phyloP scores from a whole-genome alignment of 495 filamentous ascomycete genomes.

The Penicillium bovifimosum region DNA sequence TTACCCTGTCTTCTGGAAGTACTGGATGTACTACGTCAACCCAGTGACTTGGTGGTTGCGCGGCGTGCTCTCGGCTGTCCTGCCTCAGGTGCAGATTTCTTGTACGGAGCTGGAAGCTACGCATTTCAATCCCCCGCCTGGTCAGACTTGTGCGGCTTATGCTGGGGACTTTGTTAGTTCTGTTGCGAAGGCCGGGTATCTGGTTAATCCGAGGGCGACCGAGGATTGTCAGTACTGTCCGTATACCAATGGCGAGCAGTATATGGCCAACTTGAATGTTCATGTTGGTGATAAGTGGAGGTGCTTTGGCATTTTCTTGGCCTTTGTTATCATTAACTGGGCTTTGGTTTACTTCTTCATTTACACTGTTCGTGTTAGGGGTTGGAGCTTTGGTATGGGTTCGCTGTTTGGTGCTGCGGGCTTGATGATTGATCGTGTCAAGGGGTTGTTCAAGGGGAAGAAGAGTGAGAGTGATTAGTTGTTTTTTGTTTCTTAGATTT shows the following conservation, averaged over 20 bases:
- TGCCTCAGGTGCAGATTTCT: conserved; percentile 48
- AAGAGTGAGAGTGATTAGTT: conserved; percentile 15
- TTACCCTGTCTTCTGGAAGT: conserved; percentile 80
- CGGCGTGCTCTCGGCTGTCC: conserved; percentile 60
- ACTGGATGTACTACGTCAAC: conserved; percentile 74
- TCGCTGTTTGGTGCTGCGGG: conserved; percentile 48
- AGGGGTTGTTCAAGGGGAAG: conserved; percentile 34
- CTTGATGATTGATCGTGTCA: conserved; percentile 38
- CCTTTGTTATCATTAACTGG: conserved; percentile 74
- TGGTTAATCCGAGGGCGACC: conserved; percentile 53
- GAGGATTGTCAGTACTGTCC: conserved; percentile 70
- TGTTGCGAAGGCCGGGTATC: conserved; percentile 46
- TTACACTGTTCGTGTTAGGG: conserved; percentile 66
- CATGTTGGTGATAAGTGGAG: conserved; percentile 60
- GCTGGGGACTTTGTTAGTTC: conserved; percentile 47
- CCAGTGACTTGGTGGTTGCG: conserved; percentile 67
- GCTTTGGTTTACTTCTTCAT: conserved; percentile 79
- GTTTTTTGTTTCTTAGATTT: neutral
- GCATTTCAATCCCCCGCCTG: conserved; percentile 58
- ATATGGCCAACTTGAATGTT: conserved; percentile 64
- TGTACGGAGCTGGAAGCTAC: conserved; percentile 59
- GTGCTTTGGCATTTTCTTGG: conserved; percentile 73
- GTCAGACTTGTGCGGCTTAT: conserved; percentile 59
- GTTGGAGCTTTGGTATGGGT: conserved; percentile 69
- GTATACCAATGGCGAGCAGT: conserved; percentile 59